Percentiles rank a stretch among this genome's conserved stretches.
Evolutionary conservation across 148 eudicot species (phyloP).

Genomic region (Spergularia marina): DNA sequence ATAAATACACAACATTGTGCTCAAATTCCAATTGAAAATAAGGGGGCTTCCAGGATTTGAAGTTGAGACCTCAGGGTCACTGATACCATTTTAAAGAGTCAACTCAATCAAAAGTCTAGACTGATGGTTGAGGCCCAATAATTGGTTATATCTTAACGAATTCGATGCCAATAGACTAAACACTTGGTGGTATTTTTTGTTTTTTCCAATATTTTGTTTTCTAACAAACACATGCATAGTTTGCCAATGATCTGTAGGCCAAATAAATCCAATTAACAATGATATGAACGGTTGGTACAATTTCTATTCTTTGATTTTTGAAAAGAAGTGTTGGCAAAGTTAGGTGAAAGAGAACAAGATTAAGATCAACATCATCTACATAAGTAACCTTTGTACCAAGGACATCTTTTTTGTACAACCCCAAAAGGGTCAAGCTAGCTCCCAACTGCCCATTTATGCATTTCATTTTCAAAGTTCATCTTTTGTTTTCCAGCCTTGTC

Average conservation of each 20-base stretch:
- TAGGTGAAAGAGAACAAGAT: slow-evolving; percentile 15
- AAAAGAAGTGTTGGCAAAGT: slow-evolving; percentile 16
- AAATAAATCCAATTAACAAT: slow-evolving; percentile 3
- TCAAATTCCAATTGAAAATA: too few species aligned
- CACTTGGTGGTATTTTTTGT: neutral
- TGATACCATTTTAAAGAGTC: too few species aligned
- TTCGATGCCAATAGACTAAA: too few species aligned
- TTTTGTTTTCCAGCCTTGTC: neutral
- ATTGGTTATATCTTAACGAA: too few species aligned
- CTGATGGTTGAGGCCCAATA: too few species aligned
- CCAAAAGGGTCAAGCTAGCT: too few species aligned
- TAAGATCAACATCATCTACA: neutral
- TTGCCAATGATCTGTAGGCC: slow-evolving; percentile 13
- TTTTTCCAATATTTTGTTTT: neutral
- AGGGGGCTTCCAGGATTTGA: too few species aligned
- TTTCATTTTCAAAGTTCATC: neutral
- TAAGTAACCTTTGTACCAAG: neutral
- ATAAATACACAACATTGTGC: too few species aligned
- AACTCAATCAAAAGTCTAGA: too few species aligned
- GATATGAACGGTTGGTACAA: slow-evolving; percentile 7
- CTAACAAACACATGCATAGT: slow-evolving; percentile 24
- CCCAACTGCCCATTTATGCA: slow-evolving; percentile 10
- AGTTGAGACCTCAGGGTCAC: too few species aligned
- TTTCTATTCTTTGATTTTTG: neutral
- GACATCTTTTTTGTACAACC: too few species aligned